Evolutionary conservation across 306 rosid species (phyloP), one percentile per base, ranked within the genome.

Genomic region (Rosa chinensis): DNA sequence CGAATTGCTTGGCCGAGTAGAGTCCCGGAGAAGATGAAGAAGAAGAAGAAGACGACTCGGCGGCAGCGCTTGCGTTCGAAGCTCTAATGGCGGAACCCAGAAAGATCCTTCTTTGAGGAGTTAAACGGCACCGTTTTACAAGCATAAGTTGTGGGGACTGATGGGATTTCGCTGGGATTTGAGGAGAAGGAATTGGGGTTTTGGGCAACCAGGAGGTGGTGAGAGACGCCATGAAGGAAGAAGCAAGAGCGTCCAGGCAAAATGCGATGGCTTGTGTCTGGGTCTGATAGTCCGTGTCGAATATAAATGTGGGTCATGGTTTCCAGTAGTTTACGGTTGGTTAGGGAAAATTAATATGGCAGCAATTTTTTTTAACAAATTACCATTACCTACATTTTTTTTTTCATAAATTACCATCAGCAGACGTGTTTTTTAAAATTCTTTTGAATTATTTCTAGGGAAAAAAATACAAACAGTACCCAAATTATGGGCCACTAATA

Each of bases 1-100:
- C 96, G 69, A 89, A 93, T 70, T 75, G 86, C 90, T 87, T 78
- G 39, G 97, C 89, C 18, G 99, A 92, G 90, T 92, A 94, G 14
- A 94, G 82, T 68, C 98, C 97, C 2, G 97, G 97, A 5, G 82
- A 84, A 67, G 87, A 58, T 6, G 47, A 43, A 43, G 45, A 5
- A 40, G 81, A 28, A 44, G 66, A 62, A 45, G 84, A 73, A 35
- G 87, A 63, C 21, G 92, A 61, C 53, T 76, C 72, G 21, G 82
- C 66, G 72, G 84, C 68, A 13, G 89, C 62, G 58, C 86, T 62
- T 40, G 86, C 53, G 86, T 87, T 40, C 25, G 97, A 85, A 52
- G 85, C 81, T 11, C 71, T 82, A 63, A 81, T 78, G 49, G 82
- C 68, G 21, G 81, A 74, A 85, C 58, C 56, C 20, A 62, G 18